Evolutionary conservation across 108 stramenopile species (phyloP).

Genomic region (Conticribra guillardii): DNA sequence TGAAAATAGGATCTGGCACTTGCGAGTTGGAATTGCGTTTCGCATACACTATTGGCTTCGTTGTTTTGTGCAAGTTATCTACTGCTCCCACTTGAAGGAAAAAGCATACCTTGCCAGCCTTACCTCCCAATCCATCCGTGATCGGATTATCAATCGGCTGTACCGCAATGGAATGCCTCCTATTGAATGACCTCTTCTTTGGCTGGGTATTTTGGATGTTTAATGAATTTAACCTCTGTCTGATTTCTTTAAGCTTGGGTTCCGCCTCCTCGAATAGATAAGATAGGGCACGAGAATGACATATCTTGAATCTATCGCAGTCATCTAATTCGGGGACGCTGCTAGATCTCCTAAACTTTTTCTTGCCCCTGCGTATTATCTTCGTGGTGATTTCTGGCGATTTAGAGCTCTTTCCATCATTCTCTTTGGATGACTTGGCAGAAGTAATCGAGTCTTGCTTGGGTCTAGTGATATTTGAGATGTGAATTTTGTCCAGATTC

Average conservation of each 20-base stretch:
- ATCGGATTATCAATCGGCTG: constrained; percentile 23
- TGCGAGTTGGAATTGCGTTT: background rate
- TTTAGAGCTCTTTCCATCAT: too few relatives aligned
- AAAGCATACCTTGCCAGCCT: constrained; percentile 38
- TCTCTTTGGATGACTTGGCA: too few relatives aligned
- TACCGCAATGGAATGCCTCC: background rate
- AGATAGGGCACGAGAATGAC: constrained; percentile 27
- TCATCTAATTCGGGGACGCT: constrained; percentile 15
- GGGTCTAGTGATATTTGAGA: background rate
- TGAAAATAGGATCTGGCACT: background rate
- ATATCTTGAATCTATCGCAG: constrained; percentile 9
- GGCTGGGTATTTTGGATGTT: constrained; percentile 17
- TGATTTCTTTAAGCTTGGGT: constrained; percentile 26
- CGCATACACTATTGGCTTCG: background rate
- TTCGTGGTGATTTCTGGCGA: background rate
- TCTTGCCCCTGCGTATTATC: background rate
- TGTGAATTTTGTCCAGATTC: background rate
- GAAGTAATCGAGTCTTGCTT: too few relatives aligned
- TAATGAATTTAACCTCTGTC: constrained; percentile 30
- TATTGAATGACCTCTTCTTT: constrained; percentile 17
- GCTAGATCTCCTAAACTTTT: background rate
- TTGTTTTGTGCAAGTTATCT: constrained; percentile 40
- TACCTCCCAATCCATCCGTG: constrained; percentile 32
- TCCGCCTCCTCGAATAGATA: constrained; percentile 42
- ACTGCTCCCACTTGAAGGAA: constrained; percentile 37